A percentile compares a stretch with the other conserved stretches of the same genome.
Evolutionary conservation across 2,329 filamentous ascomycete genomes (phyloP).

Genomic region (Rhynchosporium graminicola): DNA sequence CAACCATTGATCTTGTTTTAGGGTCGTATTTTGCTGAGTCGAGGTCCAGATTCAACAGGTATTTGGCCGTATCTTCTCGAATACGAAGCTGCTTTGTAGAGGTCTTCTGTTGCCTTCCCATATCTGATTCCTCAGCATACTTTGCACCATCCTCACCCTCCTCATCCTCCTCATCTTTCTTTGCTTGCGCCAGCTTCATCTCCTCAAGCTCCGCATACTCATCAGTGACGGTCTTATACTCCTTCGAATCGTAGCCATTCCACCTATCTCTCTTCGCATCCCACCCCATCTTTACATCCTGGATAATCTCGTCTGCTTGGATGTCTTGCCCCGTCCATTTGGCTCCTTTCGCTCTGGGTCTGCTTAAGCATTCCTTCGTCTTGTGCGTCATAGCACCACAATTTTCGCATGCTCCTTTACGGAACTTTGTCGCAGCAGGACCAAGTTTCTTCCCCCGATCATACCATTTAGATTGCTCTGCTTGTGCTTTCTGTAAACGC

Average conservation of each 20-base stretch:
- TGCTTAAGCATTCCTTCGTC: constrained; percentile 86
- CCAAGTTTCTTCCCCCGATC: constrained; percentile 82
- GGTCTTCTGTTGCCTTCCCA: constrained; percentile 90
- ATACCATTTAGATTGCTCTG: constrained; percentile 81
- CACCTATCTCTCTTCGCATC: constrained; percentile 97
- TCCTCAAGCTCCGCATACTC: constrained; percentile 87
- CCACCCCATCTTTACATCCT: constrained; percentile 87
- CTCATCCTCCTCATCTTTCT: constrained; percentile 51
- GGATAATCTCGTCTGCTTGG: constrained; percentile 83
- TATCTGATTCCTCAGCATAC: constrained; percentile 94
- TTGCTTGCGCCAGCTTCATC: constrained; percentile 57
- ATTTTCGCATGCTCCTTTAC: constrained; percentile 98
- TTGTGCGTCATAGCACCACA: constrained; percentile 98
- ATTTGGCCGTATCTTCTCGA: constrained; percentile 96
- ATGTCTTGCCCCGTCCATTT: constrained; percentile 93
- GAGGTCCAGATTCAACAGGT: constrained; percentile 89
- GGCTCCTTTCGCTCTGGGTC: constrained; percentile 85
- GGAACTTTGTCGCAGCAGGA: constrained; percentile 91
- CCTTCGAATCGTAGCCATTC: constrained; percentile 93
- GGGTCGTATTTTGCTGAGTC: constrained; percentile 98
- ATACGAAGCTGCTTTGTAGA: constrained; percentile 88
- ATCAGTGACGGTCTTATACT: constrained; percentile 85
- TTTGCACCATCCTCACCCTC: constrained; percentile 63
- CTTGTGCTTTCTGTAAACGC: constrained; percentile 68
- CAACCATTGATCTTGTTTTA: constrained; percentile 89